These are phyloP conservation scores for Aspergillus aculeatus DNA, from an alignment of 2,329 filamentous ascomycete genomes.

Conservation along the genomic window DNA sequence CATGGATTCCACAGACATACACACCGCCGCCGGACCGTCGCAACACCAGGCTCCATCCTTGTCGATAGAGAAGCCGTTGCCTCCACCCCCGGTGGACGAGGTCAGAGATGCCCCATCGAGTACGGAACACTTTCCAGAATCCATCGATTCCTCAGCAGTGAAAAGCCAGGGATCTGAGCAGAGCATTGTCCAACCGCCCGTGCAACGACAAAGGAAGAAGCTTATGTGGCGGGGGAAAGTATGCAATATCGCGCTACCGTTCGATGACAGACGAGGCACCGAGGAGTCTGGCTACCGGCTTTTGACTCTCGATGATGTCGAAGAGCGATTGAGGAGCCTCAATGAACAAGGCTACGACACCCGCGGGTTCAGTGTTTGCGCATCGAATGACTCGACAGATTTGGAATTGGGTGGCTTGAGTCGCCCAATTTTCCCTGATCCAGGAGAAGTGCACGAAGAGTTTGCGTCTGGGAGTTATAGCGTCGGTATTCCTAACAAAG, in stretches of 20 bases:
- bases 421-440: slow-evolving; percentile 45
- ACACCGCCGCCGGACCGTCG: slow-evolving; percentile 21
- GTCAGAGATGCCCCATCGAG: slow-evolving; percentile 10
- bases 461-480: slow-evolving; percentile 31
- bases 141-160: slow-evolving; percentile 10
- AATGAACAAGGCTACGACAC: slow-evolving; percentile 45
- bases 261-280: slow-evolving; percentile 64
- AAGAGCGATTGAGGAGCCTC: slow-evolving; percentile 41
- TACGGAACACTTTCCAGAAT: slow-evolving; percentile 12
- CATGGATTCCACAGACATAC: slow-evolving; percentile 34
- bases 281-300: slow-evolving; percentile 37
- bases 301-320: slow-evolving; percentile 40
- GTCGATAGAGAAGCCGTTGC: slow-evolving; percentile 42
- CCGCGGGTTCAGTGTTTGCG: slow-evolving; percentile 41
- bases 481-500: slow-evolving; percentile 47
- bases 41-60: slow-evolving; percentile 19
- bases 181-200: slow-evolving; percentile 25
- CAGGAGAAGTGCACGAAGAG: slow-evolving; percentile 38
- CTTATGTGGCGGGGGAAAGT: slow-evolving; percentile 73
- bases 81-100: slow-evolving; percentile 33
- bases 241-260: slow-evolving; percentile 68
- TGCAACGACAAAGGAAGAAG: slow-evolving; percentile 61
- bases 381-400: slow-evolving; percentile 26
- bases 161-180: slow-evolving; percentile 19
- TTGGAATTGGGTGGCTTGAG: slow-evolving; percentile 43